These are phyloP conservation scores for Niebla homalea DNA, from an alignment of 495 filamentous ascomycete species.

Conservation along the genomic window DNA sequence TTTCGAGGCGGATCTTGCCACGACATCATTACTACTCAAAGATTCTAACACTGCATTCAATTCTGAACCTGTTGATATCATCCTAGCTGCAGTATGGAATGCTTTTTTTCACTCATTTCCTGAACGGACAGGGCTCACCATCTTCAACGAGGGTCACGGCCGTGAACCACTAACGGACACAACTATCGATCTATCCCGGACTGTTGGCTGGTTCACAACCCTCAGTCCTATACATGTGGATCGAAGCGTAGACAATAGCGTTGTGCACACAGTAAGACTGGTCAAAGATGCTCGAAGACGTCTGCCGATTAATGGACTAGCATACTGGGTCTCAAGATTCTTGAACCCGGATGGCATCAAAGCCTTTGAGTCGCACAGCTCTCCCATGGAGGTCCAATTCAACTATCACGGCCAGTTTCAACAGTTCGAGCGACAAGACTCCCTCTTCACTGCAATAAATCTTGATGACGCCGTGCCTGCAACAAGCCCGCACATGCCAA, in stretches of 20 bases:
- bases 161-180: conserved; percentile 17
- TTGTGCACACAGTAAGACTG: conserved; percentile 13
- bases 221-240: conserved; percentile 15
- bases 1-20: no score
- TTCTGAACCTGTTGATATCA: background rate
- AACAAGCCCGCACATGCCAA: background rate
- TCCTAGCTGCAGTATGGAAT: conserved; percentile 23
- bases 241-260: conserved; percentile 7
- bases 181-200: conserved; percentile 19
- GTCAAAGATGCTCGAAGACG: conserved; percentile 18
- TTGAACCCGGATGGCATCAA: no score
- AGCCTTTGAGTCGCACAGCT: no score
- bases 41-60: no score
- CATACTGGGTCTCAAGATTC: conserved; percentile 19
- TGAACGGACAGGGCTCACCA: conserved; percentile 23
- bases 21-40: no score
- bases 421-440: conserved; percentile 23
- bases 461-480: background rate
- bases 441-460: background rate
- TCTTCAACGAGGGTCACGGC: conserved; percentile 24
- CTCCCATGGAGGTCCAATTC: conserved; percentile 45
- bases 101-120: conserved; percentile 37
- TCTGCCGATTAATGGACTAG: conserved; percentile 20
- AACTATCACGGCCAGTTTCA: conserved; percentile 40
- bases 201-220: conserved; percentile 24